Base-by-base conservation (phyloP, 2,329 filamentous ascomycete genomes). In the Cladosporium sp. region DNA sequence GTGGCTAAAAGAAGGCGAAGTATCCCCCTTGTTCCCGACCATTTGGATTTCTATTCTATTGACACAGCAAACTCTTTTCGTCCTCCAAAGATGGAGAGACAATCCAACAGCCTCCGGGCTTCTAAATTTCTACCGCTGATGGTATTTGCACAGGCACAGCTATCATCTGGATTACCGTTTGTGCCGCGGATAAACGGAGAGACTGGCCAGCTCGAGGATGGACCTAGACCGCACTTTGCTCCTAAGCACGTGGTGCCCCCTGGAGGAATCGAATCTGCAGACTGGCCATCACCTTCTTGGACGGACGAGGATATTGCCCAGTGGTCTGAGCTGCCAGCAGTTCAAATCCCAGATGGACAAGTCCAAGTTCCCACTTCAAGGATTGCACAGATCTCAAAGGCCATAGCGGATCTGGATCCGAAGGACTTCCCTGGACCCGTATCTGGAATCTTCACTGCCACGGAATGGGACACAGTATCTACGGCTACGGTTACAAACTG, bases 101-200 rank as follows among this genome's bases (percentile, higher is more conserved):
- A 41, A 47, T 51, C 43, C 18, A 49, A 19, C 47, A 51, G 50
- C 51, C 49, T 45, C 8, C 41, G 51, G 47, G 57, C 55, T 48
- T 50, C 48, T 37, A 50, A 54, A 51, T 39, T 60, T 20, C 56
- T 64, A 41, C 41, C 58, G 50, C 59, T 66, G 56, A 63, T 64
- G 47, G 54, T 51, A 32, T 45, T 58, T 41, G 40, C 52, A 50
- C 62, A 64, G 58, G 55, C 59, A 18, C 53, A 57, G 39, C 44
- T 51, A 24, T 59, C 54, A 42, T 57, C 50, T 18, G 61, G 60
- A 43, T 55, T 56, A 47, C 61, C 62, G 37, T 51, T 59, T 47
- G 47, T 51, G 38, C 49, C 48, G 6, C 37, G 47, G 43, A 42
- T 34, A 18, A 43, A 49, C 9, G 17, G 40, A 17, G 47, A 40